A percentile compares a stretch with the other conserved stretches of the same genome.
These are phyloP conservation scores for Eimeria brunetti DNA, from an alignment of 169 alveolate genomes.

Conservation along the genomic window DNA sequence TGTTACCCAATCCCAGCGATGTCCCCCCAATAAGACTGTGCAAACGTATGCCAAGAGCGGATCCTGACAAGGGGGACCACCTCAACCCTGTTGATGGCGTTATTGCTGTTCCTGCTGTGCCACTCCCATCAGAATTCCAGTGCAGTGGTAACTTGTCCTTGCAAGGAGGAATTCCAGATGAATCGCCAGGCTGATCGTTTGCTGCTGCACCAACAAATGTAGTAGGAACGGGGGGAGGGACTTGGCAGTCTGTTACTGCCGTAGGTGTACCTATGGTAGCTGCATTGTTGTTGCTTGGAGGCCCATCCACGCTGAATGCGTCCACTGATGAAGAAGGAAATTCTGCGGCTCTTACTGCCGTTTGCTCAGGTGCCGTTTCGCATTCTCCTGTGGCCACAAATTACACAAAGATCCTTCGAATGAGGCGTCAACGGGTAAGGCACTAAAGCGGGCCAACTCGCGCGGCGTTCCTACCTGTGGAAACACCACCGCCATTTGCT, in stretches of 20 bases:
- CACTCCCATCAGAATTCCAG: slow-evolving; percentile 11
- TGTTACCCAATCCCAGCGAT: slow-evolving; percentile 5
- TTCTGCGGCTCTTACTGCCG: background rate
- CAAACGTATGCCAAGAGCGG: slow-evolving; percentile 26
- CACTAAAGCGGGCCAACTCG: background rate
- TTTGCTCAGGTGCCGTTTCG: background rate
- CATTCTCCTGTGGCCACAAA: slow-evolving; percentile 25
- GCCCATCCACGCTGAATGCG: slow-evolving; percentile 50
- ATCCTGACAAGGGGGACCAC: slow-evolving; percentile 16
- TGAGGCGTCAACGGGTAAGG: background rate
- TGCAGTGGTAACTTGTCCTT: slow-evolving; percentile 14
- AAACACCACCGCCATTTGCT: background rate
- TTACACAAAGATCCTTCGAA: background rate
- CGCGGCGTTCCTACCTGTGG: slow-evolving; percentile 1
- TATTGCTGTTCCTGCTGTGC: background rate
- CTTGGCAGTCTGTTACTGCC: background rate
- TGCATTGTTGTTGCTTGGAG: slow-evolving; percentile 41
- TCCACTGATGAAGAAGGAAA: slow-evolving; percentile 55
- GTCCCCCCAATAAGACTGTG: slow-evolving; percentile 30
- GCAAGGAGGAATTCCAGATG: background rate
- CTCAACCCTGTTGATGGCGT: slow-evolving; percentile 24
- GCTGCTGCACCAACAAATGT: background rate
- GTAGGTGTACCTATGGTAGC: background rate
- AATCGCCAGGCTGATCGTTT: slow-evolving; percentile 8
- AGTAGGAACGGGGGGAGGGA: background rate